A percentile compares a stretch with the other conserved stretches of the same genome.
Evolutionary conservation across 2,329 filamentous ascomycete species (phyloP).

Genomic region (Phyllosticta citribraziliensis): DNA sequence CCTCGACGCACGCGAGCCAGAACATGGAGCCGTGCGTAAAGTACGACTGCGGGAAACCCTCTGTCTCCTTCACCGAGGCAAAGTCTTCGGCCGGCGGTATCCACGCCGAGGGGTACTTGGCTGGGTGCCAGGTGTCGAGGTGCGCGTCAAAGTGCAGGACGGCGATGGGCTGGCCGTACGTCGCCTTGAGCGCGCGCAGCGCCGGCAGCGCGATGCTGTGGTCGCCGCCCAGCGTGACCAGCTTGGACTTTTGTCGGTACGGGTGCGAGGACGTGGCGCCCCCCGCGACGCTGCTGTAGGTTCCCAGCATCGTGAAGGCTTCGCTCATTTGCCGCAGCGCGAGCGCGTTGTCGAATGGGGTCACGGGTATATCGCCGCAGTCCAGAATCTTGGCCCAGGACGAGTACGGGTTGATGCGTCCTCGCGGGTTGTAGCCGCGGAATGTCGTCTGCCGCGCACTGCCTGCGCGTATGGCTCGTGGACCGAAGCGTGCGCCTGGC

Average conservation of each 20-base stretch:
- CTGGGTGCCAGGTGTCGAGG: constrained; percentile 77
- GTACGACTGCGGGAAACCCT: constrained; percentile 46
- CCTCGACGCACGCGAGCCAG: constrained; percentile 76
- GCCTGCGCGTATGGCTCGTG: constrained; percentile 75
- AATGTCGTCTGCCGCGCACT: constrained; percentile 71
- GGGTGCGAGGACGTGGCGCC: constrained; percentile 27
- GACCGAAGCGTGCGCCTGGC: constrained; percentile 59
- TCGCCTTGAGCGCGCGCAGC: constrained; percentile 38
- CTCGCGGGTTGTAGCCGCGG: constrained; percentile 73
- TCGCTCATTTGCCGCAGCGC: constrained; percentile 77
- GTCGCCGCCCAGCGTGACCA: constrained; percentile 41
- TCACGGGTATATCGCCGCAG: constrained; percentile 83
- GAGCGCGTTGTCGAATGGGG: constrained; percentile 75
- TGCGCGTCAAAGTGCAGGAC: constrained; percentile 50
- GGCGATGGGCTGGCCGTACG: constrained; percentile 35
- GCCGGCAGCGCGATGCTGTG: constrained; percentile 42
- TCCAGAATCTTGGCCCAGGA: constrained; percentile 73
- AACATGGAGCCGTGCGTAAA: constrained; percentile 92
- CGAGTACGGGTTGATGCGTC: constrained; percentile 71
- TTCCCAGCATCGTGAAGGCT: constrained; percentile 61
- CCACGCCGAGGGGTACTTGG: constrained; percentile 73
- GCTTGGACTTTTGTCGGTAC: constrained; percentile 36
- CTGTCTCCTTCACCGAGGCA: constrained; percentile 30
- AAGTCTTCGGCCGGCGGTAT: constrained; percentile 30
- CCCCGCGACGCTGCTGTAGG: constrained; percentile 29